Evolutionary conservation across 106 monocot genomes (phyloP), one percentile per base, ranked within the genome.

Genomic region (Ottelia alismoides): DNA sequence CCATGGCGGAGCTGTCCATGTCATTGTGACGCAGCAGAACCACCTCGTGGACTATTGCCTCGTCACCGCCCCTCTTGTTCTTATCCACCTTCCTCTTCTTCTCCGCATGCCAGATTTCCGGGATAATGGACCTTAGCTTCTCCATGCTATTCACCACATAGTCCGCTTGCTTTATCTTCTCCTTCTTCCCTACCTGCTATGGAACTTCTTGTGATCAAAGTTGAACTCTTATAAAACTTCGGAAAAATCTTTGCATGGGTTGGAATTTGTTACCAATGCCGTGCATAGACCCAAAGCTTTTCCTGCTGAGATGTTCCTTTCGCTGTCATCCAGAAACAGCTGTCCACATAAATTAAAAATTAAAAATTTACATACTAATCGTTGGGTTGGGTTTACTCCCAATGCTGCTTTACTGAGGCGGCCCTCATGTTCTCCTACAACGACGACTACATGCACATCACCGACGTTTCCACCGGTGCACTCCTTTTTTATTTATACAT

Each of bases 291-390:
- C 80, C 22, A 55, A n/a, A 1, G 80, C 70, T 70, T 93, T 93
- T 31, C 78, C 93, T 1, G 83, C 70, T 2, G 80, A 74, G 47
- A 93, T 75, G 70, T 93, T 93, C 65, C 80, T 87, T 69, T 87
- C 93, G 30, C 63, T 93, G 52, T 93, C 93, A 53, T 93, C 93
- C 19, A 93, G 55, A 62, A 93, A 93, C 18, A 91, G 55, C 91
- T 91, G 74, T 23, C 9, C 2, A 56, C 16, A 28, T 1, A 14
- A 27, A 25, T n/a, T 1, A 50, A 22, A 22, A 30, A 62, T 6
- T 28, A 18, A 0, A 47, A 27, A 44, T n/a, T n/a, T n/a, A n/a
- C n/a, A n/a, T n/a, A n/a, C n/a, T n/a, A n/a, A n/a, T n/a, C n/a
- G n/a, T n/a, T n/a, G n/a, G n/a, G n/a, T n/a, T n/a, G n/a, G n/a